Conservation (phyloP, 495 filamentous ascomycete species). For the Aspergillus baeticus region DNA sequence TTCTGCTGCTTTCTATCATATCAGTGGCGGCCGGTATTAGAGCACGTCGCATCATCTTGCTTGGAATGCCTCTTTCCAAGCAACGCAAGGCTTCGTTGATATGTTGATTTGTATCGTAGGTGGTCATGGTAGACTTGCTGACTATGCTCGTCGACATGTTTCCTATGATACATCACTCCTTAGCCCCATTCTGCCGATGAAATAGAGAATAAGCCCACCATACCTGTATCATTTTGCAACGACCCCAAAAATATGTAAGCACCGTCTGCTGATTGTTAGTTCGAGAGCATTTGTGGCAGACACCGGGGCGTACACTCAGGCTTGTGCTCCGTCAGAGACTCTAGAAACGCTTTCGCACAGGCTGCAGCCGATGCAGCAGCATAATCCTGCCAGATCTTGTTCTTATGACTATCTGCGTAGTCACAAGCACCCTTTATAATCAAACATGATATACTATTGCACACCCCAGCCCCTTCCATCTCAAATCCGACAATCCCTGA, state of each 20-base stretch:
- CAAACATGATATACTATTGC: slow-evolving; percentile 31
- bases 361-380: neutral
- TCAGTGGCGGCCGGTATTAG: neutral
- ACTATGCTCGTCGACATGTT: neutral
- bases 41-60: neutral
- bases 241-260: no score
- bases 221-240: no score
- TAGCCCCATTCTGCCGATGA: no score
- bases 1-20: neutral
- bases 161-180: neutral
- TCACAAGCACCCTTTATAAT: slow-evolving; percentile 40
- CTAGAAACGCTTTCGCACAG: neutral
- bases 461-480: slow-evolving; percentile 40
- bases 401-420: slow-evolving; percentile 43
- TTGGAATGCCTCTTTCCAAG: neutral
- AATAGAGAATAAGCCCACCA: no score
- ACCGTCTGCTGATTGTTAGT: no score
- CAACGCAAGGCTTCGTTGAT: neutral
- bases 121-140: neutral
- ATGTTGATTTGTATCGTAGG: neutral
- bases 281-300: neutral
- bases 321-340: neutral
- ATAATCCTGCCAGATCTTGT: slow-evolving; percentile 4
- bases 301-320: neutral
- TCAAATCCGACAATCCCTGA: slow-evolving; percentile 34